Evolutionary conservation across 768 basidiomycete genomes (phyloP).

Genomic region (Calvatia gigantea): DNA sequence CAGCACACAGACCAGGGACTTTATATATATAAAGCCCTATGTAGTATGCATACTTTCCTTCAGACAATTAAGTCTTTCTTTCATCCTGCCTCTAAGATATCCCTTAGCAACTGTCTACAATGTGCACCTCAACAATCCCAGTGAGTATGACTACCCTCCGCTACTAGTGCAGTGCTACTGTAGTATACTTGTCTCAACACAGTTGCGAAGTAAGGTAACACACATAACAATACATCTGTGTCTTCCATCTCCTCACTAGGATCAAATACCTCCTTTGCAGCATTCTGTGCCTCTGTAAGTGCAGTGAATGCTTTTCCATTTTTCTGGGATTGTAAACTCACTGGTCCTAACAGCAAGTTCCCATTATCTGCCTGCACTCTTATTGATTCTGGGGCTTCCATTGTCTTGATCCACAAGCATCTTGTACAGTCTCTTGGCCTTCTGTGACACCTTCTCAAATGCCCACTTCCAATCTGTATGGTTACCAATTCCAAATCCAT

Average conservation of each 20-base stretch:
- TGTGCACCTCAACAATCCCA: no score
- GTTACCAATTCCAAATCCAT: background rate
- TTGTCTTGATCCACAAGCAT: slow-evolving; percentile 28
- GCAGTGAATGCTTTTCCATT: background rate
- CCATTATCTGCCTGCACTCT: slow-evolving; percentile 7
- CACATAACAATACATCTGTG: no score
- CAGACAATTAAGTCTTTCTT: no score
- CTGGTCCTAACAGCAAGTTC: background rate
- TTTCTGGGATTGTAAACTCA: background rate
- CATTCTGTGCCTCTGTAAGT: background rate
- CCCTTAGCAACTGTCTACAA: no score
- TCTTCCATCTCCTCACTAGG: background rate
- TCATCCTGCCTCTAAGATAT: no score
- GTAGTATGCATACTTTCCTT: no score
- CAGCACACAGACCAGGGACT: no score
- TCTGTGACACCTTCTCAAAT: background rate
- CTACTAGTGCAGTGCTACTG: no score
- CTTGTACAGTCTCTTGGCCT: slow-evolving; percentile 18
- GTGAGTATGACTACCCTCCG: no score
- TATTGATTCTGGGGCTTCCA: slow-evolving; percentile 26
- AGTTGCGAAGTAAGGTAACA: no score
- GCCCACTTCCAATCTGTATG: slow-evolving; percentile 11
- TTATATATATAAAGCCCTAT: no score
- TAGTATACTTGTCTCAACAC: no score
- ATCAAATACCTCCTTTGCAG: background rate